Evolutionary conservation across 148 eudicot genomes (phyloP), one percentile per base, ranked within the genome.

Genomic region (Arbutus unedo): DNA sequence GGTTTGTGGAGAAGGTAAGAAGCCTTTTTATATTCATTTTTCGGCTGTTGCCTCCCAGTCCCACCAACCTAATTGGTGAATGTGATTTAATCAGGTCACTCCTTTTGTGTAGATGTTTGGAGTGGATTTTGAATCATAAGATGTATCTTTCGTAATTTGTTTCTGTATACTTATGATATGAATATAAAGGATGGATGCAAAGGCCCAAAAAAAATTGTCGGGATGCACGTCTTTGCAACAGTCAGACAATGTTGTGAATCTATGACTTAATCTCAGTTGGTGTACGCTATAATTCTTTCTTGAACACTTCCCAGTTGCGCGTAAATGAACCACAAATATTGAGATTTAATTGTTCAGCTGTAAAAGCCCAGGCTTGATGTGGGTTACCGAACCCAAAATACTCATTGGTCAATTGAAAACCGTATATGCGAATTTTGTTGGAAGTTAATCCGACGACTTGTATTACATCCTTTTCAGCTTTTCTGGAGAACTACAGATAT

Each of bases 1-100:
- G 99, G 98, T 88, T 87, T 81, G 99, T 91, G 59, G 89, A 83
- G 74, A 91, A 96, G 97, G 99, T 94, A 91, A 59, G 82, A 14
- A 19, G 72, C 56, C 25, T 57, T 76, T 76, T 31, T 55, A 31
- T 45, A 49, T 83, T 76, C 16, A 23, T 48, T 16, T 79, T 9
- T 45, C 23, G 16, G n/a, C 76, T 19, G 38, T 48, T 43, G 55
- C 21, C 51, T 23, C 23, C 43, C 76, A 38, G 25, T 81, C 50
- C 25, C 25, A 71, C 18, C 13, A 66, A 67, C n/a, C 25, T n/a
- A 51, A 50, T 48, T 50, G 14, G n/a, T 25, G 44, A 47, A 51
- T 62, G 48, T 67, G 67, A 19, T 81, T 66, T 23, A 31, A 23
- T 51, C 45, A 53, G 0, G 41, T 31, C 79, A 15, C 47, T 54